Conservation (phyloP, 2,329 filamentous ascomycete genomes). For the Hymenoscyphus fructigenus region DNA sequence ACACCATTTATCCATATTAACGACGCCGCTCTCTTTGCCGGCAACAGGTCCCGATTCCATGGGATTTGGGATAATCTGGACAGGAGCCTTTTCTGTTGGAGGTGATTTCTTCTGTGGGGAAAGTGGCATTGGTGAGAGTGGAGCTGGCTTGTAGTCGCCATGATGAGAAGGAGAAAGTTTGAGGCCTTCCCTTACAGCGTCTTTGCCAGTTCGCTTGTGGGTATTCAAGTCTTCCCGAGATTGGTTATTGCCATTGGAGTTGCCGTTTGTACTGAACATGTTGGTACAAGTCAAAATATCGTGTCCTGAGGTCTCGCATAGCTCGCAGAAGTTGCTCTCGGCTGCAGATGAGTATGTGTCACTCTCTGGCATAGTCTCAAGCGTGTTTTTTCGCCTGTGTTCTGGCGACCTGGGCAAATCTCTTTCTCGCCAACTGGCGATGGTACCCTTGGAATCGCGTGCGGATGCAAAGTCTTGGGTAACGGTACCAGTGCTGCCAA, state of each 20-base stretch:
- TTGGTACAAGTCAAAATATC: conserved; percentile 93
- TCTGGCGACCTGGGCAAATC: conserved; percentile 46
- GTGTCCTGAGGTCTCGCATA: conserved; percentile 88
- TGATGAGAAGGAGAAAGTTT: conserved; percentile 41
- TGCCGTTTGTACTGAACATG: conserved; percentile 59
- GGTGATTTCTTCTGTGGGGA: conserved; percentile 50
- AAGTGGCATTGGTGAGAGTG: conserved; percentile 54
- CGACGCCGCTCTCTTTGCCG: conserved; percentile 73
- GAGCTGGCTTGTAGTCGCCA: conserved; percentile 52
- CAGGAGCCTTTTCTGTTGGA: conserved; percentile 40
- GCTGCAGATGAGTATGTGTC: conserved; percentile 69
- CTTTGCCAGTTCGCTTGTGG: conserved; percentile 38
- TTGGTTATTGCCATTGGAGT: conserved; percentile 8
- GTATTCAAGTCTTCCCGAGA: conserved; percentile 11
- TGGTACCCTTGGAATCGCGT: conserved; percentile 66
- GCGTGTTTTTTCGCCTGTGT: conserved; percentile 49
- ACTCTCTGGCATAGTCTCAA: conserved; percentile 70
- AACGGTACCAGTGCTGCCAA: conserved; percentile 43
- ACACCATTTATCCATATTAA: conserved; percentile 92
- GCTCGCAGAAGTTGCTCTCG: conserved; percentile 73
- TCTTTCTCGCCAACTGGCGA: conserved; percentile 53
- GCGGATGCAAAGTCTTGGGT: conserved; percentile 54
- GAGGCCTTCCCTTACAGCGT: conserved; percentile 41
- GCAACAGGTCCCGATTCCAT: conserved; percentile 69
- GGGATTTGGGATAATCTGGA: conserved; percentile 57